A percentile compares a stretch with the other conserved stretches of the same genome.
Evolutionary conservation across 306 rosid species (phyloP).

Genomic region (Ormosia emarginata): DNA sequence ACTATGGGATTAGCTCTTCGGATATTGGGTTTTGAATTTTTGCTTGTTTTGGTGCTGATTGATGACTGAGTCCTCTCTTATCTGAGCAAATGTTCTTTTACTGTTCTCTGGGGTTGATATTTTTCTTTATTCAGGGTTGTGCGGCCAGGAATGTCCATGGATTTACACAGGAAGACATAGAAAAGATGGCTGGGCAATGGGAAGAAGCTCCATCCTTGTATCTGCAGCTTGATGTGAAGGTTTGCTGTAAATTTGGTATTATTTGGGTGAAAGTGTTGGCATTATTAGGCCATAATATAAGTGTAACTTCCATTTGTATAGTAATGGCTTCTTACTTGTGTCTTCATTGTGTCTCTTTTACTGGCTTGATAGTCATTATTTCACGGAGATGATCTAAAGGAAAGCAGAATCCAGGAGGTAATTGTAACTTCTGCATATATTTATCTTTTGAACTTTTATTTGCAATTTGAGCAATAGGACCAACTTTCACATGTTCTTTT

Average conservation of each 20-base stretch:
- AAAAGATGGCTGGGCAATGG: conserved; percentile 83
- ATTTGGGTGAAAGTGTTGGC: conserved; percentile 8
- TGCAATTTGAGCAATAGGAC: conserved; percentile 4
- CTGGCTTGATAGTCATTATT: conserved; percentile 67
- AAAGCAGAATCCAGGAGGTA: conserved; percentile 89
- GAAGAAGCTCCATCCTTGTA: conserved; percentile 84
- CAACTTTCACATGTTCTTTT: neutral
- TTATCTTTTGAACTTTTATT: neutral
- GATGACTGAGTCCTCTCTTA: neutral
- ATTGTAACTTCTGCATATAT: conserved; percentile 17
- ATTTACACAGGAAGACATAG: conserved; percentile 66
- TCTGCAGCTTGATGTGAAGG: conserved; percentile 82
- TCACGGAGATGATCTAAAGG: conserved; percentile 81
- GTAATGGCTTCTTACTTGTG: conserved; percentile 3
- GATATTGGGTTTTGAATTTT: neutral
- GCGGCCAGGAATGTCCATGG: conserved; percentile 97
- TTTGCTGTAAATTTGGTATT: conserved; percentile 31
- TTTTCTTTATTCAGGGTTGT: conserved; percentile 68
- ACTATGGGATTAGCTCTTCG: neutral
- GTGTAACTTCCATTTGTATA: conserved; percentile 1
- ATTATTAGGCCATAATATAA: neutral
- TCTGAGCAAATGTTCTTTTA: conserved; percentile 3
- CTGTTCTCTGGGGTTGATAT: conserved; percentile 18
- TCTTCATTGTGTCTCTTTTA: conserved; percentile 31
- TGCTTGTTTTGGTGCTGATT: conserved; percentile 22